A percentile compares a stretch with the other conserved stretches of the same genome.
Conservation (phyloP, 352 stramenopile genomes). For the Phytophthora pinifolia region DNA sequence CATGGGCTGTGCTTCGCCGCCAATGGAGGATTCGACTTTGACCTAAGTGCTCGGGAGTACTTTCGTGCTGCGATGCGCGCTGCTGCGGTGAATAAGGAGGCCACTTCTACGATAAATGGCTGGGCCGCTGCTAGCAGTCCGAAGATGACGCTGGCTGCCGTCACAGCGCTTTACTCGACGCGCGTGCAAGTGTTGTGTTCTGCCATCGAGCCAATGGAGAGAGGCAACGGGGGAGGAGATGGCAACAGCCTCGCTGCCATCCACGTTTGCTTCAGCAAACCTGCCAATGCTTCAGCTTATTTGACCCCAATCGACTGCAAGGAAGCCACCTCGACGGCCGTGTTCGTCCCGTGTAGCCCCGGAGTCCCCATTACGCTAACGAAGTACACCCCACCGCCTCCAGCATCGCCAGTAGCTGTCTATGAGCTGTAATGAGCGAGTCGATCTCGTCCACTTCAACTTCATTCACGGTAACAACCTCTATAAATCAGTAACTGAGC, state of each 20-base stretch:
- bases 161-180: constrained; percentile 38
- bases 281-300: constrained; percentile 9
- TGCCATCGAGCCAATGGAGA: constrained; percentile 12
- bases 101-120: constrained; percentile 31
- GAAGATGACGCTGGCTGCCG: constrained; percentile 29
- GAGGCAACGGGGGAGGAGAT: background rate
- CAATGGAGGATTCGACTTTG: constrained; percentile 33
- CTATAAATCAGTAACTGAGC: no score
- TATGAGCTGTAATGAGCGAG: background rate
- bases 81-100: constrained; percentile 15
- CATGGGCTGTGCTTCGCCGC: constrained; percentile 81
- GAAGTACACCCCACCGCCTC: constrained; percentile 17
- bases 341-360: constrained; percentile 30
- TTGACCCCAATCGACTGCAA: constrained; percentile 33
- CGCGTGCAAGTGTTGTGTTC: constrained; percentile 47
- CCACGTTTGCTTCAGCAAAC: constrained; percentile 44
- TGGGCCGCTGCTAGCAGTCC: constrained; percentile 27
- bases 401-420: background rate
- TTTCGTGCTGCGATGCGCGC: constrained; percentile 34
- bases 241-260: constrained; percentile 38
- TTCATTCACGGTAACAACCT: no score
- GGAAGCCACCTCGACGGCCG: constrained; percentile 10
- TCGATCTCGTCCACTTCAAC: no score
- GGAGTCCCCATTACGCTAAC: constrained; percentile 21
- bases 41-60: constrained; percentile 31